A percentile compares a stretch with the other conserved stretches of the same genome.
Evolutionary conservation across 2,329 filamentous ascomycete species (phyloP).

Genomic region (Aspergillus fijiensis): DNA sequence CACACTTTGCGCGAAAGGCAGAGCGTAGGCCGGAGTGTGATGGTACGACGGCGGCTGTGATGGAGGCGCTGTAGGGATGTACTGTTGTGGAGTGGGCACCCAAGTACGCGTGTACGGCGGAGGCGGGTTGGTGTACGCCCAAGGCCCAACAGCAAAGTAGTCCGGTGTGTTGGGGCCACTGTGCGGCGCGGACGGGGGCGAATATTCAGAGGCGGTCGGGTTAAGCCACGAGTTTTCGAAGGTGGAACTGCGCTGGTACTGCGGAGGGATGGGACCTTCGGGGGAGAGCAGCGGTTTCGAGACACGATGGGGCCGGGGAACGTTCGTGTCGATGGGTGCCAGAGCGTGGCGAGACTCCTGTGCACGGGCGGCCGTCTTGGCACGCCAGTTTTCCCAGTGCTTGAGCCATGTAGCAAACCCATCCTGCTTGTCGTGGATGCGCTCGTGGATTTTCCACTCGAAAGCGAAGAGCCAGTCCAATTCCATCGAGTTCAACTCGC

Average conservation of each 20-base stretch:
- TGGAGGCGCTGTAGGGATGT: slow-evolving; percentile 39
- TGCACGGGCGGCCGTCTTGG: slow-evolving; percentile 48
- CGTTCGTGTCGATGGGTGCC: slow-evolving; percentile 64
- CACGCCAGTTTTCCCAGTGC: slow-evolving; percentile 66
- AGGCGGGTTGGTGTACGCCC: slow-evolving; percentile 44
- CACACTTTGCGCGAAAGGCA: slow-evolving; percentile 47
- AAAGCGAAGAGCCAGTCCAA: slow-evolving; percentile 83
- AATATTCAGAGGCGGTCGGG: slow-evolving; percentile 51
- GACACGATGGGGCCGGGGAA: slow-evolving; percentile 53
- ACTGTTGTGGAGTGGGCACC: slow-evolving; percentile 37
- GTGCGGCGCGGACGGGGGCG: slow-evolving; percentile 51
- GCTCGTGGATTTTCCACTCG: slow-evolving; percentile 81
- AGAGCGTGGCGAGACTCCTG: slow-evolving; percentile 52
- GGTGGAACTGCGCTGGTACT: slow-evolving; percentile 48
- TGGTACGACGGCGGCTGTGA: slow-evolving; percentile 49
- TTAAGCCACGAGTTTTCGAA: slow-evolving; percentile 54
- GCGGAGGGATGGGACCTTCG: slow-evolving; percentile 50
- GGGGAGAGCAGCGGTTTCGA: slow-evolving; percentile 52
- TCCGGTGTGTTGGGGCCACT: slow-evolving; percentile 49
- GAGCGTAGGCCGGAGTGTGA: slow-evolving; percentile 49
- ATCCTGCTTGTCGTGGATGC: slow-evolving; percentile 70
- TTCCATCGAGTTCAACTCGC: slow-evolving; percentile 81
- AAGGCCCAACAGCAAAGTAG: slow-evolving; percentile 46
- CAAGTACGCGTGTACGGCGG: slow-evolving; percentile 44
- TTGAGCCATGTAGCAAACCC: slow-evolving; percentile 66